Evolutionary conservation across 257 asterid species (phyloP).

Genomic region (Sherardia arvensis): DNA sequence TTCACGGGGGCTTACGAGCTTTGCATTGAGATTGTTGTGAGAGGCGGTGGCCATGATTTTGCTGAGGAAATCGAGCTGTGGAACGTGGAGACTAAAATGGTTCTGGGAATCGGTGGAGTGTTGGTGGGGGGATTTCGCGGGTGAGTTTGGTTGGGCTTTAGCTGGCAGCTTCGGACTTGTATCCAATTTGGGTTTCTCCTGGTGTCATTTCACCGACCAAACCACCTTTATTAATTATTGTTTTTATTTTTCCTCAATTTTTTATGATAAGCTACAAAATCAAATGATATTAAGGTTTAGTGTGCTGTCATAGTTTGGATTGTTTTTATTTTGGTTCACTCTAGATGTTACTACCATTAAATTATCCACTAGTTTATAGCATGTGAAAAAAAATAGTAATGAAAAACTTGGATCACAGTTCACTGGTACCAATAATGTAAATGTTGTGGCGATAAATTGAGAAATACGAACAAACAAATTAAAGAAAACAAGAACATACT

Average conservation of each 20-base stretch:
- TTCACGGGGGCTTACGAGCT: constrained; percentile 40
- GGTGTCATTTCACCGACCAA: neutral
- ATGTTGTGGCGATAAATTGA: no score
- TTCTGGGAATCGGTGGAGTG: neutral
- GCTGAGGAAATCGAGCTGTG: neutral
- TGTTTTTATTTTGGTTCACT: no score
- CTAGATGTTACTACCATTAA: no score
- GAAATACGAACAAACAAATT: no score
- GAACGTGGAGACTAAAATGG: neutral
- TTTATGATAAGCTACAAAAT: no score
- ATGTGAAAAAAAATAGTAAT: no score
- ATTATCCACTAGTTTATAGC: no score
- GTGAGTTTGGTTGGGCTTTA: neutral
- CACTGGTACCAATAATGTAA: no score
- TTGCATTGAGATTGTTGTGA: constrained; percentile 72
- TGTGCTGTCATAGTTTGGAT: no score
- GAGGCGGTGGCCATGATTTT: constrained; percentile 33
- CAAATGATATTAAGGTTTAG: neutral
- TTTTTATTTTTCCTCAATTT: no score
- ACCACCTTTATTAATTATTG: neutral
- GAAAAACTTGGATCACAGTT: no score
- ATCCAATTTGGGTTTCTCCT: neutral
- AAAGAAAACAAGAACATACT: no score
- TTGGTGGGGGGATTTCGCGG: neutral
- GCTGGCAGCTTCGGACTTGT: neutral